Evolutionary conservation across 2,329 filamentous ascomycete genomes (phyloP).

Genomic region (Hirsutella minnesotensis): DNA sequence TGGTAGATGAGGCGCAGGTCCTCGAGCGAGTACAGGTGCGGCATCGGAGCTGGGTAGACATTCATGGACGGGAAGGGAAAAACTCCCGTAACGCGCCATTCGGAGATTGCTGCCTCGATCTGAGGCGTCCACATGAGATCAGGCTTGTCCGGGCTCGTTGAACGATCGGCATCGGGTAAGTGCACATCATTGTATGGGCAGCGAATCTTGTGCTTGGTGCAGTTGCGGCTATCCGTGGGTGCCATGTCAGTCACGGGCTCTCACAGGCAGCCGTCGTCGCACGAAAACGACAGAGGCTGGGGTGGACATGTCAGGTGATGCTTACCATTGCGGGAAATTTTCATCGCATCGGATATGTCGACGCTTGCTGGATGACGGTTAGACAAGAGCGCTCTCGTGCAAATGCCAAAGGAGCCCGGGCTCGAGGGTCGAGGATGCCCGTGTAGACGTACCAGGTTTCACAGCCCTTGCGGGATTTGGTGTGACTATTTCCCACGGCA

Average conservation of each 20-base stretch:
- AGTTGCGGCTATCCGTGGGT: constrained; percentile 62
- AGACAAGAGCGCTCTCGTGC: constrained; percentile 4
- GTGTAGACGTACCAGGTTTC: constrained; percentile 59
- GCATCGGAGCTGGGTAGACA: constrained; percentile 63
- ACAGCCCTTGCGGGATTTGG: constrained; percentile 97
- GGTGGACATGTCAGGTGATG: constrained; percentile 5
- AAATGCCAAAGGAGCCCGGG: neutral
- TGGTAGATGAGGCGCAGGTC: constrained; percentile 87
- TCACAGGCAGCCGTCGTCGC: neutral
- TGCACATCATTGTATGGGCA: constrained; percentile 94
- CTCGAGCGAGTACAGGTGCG: constrained; percentile 60
- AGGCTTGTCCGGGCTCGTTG: constrained; percentile 48
- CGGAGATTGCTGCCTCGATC: constrained; percentile 67
- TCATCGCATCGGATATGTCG: constrained; percentile 97
- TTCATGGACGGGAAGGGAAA: constrained; percentile 78
- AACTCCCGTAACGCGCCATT: constrained; percentile 73
- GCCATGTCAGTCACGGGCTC: neutral
- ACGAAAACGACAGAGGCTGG: neutral
- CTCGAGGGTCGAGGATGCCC: neutral
- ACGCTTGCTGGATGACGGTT: constrained; percentile 49
- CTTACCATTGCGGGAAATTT: constrained; percentile 92
- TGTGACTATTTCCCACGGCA: constrained; percentile 62
- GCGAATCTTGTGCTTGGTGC: constrained; percentile 96
- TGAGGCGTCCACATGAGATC: constrained; percentile 78
- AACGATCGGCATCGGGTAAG: constrained; percentile 47